Conservation (phyloP, 257 asterid species). For the Solanum tarapatanum region DNA sequence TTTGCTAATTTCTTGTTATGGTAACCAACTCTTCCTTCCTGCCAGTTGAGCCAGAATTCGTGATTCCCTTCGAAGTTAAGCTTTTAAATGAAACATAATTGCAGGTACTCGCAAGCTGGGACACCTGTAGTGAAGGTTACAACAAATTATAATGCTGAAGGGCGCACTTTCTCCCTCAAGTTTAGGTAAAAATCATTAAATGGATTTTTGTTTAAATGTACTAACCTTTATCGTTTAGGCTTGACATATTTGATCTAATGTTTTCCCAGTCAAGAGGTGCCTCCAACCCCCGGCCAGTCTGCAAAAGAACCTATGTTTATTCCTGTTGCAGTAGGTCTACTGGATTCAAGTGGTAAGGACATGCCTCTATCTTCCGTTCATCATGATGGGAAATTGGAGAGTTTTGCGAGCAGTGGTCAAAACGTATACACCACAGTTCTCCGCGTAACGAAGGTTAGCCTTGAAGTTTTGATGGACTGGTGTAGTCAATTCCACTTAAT, state of each 20-base stretch:
- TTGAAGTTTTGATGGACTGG: neutral
- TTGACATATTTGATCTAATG: conserved; percentile 4
- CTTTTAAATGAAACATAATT: conserved; percentile 6
- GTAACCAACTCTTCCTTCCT: conserved; percentile 21
- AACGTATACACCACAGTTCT: conserved; percentile 47
- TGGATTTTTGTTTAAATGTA: neutral
- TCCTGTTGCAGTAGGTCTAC: conserved; percentile 66
- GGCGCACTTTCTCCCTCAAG: conserved; percentile 57
- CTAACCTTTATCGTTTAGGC: neutral
- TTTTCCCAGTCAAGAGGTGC: conserved; percentile 81
- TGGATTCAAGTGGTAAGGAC: conserved; percentile 57
- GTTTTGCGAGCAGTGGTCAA: conserved; percentile 20
- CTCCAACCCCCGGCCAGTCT: conserved; percentile 84
- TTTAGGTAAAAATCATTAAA: conserved; percentile 43
- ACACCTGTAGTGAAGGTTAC: conserved; percentile 68
- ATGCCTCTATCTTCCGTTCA: conserved; percentile 46
- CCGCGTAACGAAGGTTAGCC: conserved; percentile 56
- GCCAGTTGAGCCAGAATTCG: conserved; percentile 8
- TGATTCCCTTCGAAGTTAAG: neutral
- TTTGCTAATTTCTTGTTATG: conserved; percentile 76
- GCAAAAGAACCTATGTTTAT: conserved; percentile 77
- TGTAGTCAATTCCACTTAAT: neutral
- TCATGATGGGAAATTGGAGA: conserved; percentile 48
- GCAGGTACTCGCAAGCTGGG: conserved; percentile 99
- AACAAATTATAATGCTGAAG: conserved; percentile 49